Evolutionary conservation across 2,329 filamentous ascomycete genomes (phyloP).

Genomic region (Xylaria sp.): DNA sequence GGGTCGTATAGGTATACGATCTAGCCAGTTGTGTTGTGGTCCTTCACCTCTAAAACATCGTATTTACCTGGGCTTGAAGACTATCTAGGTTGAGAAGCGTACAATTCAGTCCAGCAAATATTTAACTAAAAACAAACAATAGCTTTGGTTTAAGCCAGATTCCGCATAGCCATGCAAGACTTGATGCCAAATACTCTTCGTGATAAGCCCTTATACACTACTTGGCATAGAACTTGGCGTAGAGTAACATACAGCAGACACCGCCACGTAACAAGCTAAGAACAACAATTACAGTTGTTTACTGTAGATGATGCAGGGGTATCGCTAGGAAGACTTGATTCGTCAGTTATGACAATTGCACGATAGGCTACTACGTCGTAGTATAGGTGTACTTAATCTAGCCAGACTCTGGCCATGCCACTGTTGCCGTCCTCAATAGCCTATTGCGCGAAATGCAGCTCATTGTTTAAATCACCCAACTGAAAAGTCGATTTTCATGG

Average conservation of each 20-base stretch:
- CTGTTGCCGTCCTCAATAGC: too few relatives aligned
- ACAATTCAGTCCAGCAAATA: not conserved
- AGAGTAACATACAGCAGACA: not conserved
- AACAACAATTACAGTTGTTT: not conserved
- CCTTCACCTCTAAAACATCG: not conserved
- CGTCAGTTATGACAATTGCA: not conserved
- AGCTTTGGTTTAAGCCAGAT: not conserved
- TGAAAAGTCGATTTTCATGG: not conserved
- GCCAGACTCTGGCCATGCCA: too few relatives aligned
- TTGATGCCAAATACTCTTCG: not conserved
- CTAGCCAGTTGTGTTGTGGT: too few relatives aligned
- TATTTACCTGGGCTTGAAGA: not conserved
- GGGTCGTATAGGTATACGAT: too few relatives aligned
- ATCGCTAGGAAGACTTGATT: not conserved
- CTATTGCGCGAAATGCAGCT: too few relatives aligned
- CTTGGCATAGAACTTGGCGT: too few relatives aligned
- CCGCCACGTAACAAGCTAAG: not conserved
- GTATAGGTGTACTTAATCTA: too few relatives aligned
- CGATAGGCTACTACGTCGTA: too few relatives aligned
- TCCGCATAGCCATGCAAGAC: not conserved
- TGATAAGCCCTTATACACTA: not conserved
- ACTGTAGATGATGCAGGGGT: not conserved
- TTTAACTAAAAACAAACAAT: not conserved
- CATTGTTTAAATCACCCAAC: not conserved
- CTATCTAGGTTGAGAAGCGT: not conserved